phyloP scores from a whole-genome alignment of 108 stramenopile genomes.

The Cyclotella kingstonii region DNA sequence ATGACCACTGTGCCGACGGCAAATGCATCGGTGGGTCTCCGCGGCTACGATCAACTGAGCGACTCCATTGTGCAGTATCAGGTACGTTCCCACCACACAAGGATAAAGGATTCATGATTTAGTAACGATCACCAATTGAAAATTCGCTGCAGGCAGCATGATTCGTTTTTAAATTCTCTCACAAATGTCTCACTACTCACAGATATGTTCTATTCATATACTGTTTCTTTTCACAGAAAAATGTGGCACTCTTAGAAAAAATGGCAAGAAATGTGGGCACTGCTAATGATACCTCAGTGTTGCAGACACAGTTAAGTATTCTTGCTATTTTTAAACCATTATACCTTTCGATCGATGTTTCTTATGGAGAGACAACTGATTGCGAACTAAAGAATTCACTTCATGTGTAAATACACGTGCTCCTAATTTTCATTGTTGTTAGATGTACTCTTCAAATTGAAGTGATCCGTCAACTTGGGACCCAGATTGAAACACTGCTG shows the following conservation, averaged over 20 bases:
- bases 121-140: neutral
- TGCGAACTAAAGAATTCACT: neutral
- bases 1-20: too few relatives aligned
- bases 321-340: neutral
- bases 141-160: neutral
- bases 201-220: neutral
- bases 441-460: slow-evolving; percentile 75
- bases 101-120: neutral
- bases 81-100: slow-evolving; percentile 25
- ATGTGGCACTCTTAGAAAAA: slow-evolving; percentile 78
- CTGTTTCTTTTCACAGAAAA: slow-evolving; percentile 40
- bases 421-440: neutral
- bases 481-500: slow-evolving; percentile 52
- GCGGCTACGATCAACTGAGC: slow-evolving; percentile 47
- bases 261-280: slow-evolving; percentile 58
- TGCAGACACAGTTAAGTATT: slow-evolving; percentile 60
- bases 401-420: neutral
- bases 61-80: slow-evolving; percentile 65
- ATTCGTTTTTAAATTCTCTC: neutral
- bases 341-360: too few relatives aligned
- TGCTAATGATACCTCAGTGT: slow-evolving; percentile 39
- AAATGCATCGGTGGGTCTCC: neutral
- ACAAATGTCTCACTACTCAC: neutral
- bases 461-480: slow-evolving; percentile 64
- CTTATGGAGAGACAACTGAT: too few relatives aligned